phyloP scores from a whole-genome alignment of 345 rosid genomes.

The Gossypium herbaceum region DNA sequence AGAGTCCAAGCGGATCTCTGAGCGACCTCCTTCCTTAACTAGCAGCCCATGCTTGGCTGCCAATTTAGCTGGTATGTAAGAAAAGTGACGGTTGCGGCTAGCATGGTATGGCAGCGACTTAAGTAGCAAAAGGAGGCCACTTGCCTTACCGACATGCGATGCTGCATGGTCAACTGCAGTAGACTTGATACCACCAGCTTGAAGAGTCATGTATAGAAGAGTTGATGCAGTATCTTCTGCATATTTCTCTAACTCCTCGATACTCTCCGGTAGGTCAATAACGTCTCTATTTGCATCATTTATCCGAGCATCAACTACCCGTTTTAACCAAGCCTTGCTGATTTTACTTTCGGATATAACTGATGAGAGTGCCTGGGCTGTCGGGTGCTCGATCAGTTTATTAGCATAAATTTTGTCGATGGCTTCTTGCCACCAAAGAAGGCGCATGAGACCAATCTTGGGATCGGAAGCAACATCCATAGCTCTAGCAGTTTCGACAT shows the following conservation, averaged over 20 bases:
- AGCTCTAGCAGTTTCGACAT: slow-evolving; percentile 89
- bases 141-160: slow-evolving; percentile 89
- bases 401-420: slow-evolving; percentile 74
- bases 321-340: slow-evolving; percentile 77
- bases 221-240: slow-evolving; percentile 80
- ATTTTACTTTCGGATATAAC: slow-evolving; percentile 59
- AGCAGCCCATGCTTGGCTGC: slow-evolving; percentile 72
- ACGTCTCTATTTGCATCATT: slow-evolving; percentile 62
- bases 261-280: slow-evolving; percentile 61
- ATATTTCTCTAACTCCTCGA: slow-evolving; percentile 75
- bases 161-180: slow-evolving; percentile 85
- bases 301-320: slow-evolving; percentile 84
- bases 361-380: slow-evolving; percentile 76
- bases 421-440: slow-evolving; percentile 94
- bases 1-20: slow-evolving; percentile 55
- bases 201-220: slow-evolving; percentile 73
- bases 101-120: slow-evolving; percentile 83
- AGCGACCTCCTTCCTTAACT: slow-evolving; percentile 54
- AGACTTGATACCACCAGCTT: slow-evolving; percentile 80
- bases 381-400: slow-evolving; percentile 68
- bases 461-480: slow-evolving; percentile 95
- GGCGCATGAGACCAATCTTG: slow-evolving; percentile 82
- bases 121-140: slow-evolving; percentile 79
- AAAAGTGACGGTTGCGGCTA: slow-evolving; percentile 56
- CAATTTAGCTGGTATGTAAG: slow-evolving; percentile 60